Conservation (phyloP, 148 eudicot species). For the Persicaria tinctoria region DNA sequence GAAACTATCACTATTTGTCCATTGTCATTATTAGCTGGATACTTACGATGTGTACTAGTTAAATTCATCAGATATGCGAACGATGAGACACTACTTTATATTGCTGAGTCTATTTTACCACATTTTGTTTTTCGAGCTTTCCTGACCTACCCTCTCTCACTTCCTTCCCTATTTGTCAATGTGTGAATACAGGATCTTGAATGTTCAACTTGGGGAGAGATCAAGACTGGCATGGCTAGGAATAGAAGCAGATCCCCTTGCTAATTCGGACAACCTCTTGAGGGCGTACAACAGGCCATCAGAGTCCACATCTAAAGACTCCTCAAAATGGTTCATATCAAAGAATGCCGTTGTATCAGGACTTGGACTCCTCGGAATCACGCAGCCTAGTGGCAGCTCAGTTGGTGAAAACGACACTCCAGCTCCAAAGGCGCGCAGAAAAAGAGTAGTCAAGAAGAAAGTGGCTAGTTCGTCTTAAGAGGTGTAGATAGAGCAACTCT, state of each 20-base stretch:
- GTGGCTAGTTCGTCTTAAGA: conserved; percentile 41
- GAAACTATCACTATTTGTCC: neutral
- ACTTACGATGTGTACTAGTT: neutral
- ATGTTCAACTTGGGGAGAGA: conserved; percentile 80
- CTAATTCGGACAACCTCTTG: conserved; percentile 54
- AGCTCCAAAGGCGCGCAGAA: conserved; percentile 63
- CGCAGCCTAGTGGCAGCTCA: conserved; percentile 40
- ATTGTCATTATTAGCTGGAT: neutral
- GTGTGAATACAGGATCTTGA: conserved; percentile 47
- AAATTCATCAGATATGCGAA: neutral
- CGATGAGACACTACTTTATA: neutral
- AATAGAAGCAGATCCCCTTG: conserved; percentile 77
- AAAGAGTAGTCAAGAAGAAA: conserved; percentile 66
- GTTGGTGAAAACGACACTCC: conserved; percentile 44
- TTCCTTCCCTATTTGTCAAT: neutral
- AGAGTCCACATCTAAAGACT: conserved; percentile 35
- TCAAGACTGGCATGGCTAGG: conserved; percentile 87
- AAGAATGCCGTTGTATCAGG: conserved; percentile 71
- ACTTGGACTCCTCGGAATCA: conserved; percentile 78
- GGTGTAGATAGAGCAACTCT: neutral
- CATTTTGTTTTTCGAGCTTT: neutral
- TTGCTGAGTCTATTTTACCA: neutral
- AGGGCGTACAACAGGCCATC: conserved; percentile 65
- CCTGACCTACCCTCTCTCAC: neutral
- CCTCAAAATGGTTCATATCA: conserved; percentile 79